Base-by-base conservation (phyloP, 805 yeast species). In the Wickerhamiella azymoides region DNA sequence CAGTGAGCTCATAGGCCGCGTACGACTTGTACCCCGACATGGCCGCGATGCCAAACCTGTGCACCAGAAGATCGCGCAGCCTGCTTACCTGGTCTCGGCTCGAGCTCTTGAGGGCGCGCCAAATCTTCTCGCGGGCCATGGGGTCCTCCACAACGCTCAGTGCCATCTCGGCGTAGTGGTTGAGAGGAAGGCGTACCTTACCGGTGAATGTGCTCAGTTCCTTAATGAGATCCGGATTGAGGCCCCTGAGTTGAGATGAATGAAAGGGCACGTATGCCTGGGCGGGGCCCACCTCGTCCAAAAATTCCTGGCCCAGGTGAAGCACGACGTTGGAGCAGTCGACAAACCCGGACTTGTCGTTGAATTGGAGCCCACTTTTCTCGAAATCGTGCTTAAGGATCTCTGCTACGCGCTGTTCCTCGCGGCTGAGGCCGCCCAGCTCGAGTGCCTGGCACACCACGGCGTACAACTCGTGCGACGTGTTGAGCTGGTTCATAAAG, bases 401-500 rank as follows among this genome's bases (percentile, higher is more conserved):
- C 44, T 75, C 71, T 0, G 95, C 98, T 2, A 88, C 97, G 44
- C 79, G 74, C 11, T 75, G 59, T 56, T 92, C 96, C 62, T 92
- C 98, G 1, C 65, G 61, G 3, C 79, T 61, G n/a, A 89, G 63
- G 2, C 68, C 53, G 2, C 55, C 47, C 9, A 63, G 64, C 1
- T 66, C 61, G 46, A 88, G 62, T 0, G 80, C 78, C n/a, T 61
- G 56, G 18, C 72, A 70, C 36, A 92, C 68, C 39, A 73, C 75
- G 40, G 66, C 62, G 56, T 79, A 84, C 25, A 92, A 67, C 32
- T 73, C 79, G 13, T 77, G 81, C 46, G 84, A 80, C 2, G 97
- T 88, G 61, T 92, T 92, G 39, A 92, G 67, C 45, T 80, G 73
- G 62, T 86, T 92, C 98, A 92, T 92, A 62, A 80, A 88, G 57